phyloP scores from a whole-genome alignment of 805 yeast species.

The Cyberlindnera bimundalis region DNA sequence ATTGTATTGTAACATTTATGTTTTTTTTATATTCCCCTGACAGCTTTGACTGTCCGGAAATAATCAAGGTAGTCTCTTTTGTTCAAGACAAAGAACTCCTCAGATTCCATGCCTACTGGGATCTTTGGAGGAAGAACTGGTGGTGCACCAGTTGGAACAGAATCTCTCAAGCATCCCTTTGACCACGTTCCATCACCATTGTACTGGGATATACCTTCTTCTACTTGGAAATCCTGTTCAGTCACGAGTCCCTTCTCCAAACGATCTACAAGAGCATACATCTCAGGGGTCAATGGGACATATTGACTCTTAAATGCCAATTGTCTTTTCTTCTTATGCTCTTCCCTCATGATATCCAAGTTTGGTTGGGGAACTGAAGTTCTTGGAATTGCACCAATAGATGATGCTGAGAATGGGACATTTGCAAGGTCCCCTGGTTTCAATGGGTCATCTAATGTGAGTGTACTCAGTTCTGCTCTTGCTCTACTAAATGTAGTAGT shows the following conservation, averaged over 20 bases:
- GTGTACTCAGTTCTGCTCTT: conserved; percentile 2
- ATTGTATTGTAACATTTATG: too few species aligned
- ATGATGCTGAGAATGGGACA: conserved; percentile 25
- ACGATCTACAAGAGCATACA: conserved; percentile 20
- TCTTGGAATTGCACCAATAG: conserved; percentile 14
- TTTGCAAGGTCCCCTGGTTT: conserved; percentile 7
- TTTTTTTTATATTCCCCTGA: conserved; percentile 3
- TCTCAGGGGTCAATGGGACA: conserved; percentile 16
- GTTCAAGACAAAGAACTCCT: conserved; percentile 23
- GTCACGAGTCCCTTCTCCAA: conserved; percentile 20
- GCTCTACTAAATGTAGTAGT: conserved; percentile 5
- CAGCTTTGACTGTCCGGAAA: conserved; percentile 8
- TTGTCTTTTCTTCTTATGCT: conserved; percentile 6
- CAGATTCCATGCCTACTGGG: conserved; percentile 26
- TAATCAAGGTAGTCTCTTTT: conserved; percentile 15
- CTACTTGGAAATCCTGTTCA: conserved; percentile 19
- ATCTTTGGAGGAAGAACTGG: conserved; percentile 27
- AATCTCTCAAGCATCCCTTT: conserved; percentile 19
- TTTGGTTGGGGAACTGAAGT: conserved; percentile 1
- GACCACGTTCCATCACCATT: conserved; percentile 28
- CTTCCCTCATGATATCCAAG: conserved; percentile 4
- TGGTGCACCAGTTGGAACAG: conserved; percentile 9
- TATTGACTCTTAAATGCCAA: conserved; percentile 5
- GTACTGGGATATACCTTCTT: conserved; percentile 25
- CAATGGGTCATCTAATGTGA: conserved; percentile 6